Evolutionary conservation across 2,329 filamentous ascomycete species (phyloP), one percentile per base, ranked within the genome.

Genomic region (Lachnellula cervina): DNA sequence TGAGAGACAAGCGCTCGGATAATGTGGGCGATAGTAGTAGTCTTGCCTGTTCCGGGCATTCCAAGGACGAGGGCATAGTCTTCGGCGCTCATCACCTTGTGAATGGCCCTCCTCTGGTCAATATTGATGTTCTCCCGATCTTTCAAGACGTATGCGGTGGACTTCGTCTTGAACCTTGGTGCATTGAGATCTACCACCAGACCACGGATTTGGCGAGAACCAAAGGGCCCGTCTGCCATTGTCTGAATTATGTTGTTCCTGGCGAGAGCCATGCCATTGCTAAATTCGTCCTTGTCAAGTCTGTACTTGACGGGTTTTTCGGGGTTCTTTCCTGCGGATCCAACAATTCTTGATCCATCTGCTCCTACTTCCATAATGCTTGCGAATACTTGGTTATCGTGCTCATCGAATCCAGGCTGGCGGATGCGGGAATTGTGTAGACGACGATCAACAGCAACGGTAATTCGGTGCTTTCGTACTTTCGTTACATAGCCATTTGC

Each of bases 1-100:
- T 96, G 89, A 0, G 87, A 84, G 5, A 94, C 87, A 32, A 99
- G 78, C 0, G 93, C 90, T 45, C 90, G 86, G 66, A 99, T 97
- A 64, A 99, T 97, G 69, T 97, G 92, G 5, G 93, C 91, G 67
- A 99, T 97, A 0, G 94, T 99, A 0, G 94, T 99, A 2, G 94
- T 99, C 73, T 99, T 99, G 56, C 94, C 94, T 0, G 94, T 99
- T 7, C 94, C 94, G 1, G 94, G 94, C 94, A 99, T 99, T 28
- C 94, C 94, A 19, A 99, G 82, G 13, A 99, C 92, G n/a, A 99
- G 79, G 7, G 94, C 93, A 71, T 97, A 99, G 73, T 99, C 92
- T 63, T 89, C 83, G 3, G 94, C 93, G 66, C 88, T 90, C 88
- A 99, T 95, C 40, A 99, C 93, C 72, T 97, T 97, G 64, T 90